These are phyloP conservation scores for Leucocoprinus sp. DNA, from an alignment of 768 basidiomycete genomes.

Conservation along the genomic window DNA sequence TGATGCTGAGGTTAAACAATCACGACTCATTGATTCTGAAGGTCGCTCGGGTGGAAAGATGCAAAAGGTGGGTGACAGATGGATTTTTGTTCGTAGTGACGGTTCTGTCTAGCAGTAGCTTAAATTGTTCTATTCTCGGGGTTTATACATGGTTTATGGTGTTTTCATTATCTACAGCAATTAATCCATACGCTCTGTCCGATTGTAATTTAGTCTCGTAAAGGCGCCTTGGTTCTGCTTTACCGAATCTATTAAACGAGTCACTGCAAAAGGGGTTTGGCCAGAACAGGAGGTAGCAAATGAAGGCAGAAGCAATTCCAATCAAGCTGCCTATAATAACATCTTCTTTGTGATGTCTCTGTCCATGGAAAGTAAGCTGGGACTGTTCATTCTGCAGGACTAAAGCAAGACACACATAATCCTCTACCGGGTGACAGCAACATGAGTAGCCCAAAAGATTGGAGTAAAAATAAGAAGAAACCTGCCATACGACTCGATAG, in stretches of 20 bases:
- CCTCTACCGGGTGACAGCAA: slow-evolving; percentile 58
- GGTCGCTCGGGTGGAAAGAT: slow-evolving; percentile 37
- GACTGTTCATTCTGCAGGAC: neutral
- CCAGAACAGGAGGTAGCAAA: slow-evolving; percentile 58
- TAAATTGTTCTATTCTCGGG: slow-evolving; percentile 13
- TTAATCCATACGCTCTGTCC: slow-evolving; percentile 39
- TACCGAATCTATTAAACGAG: slow-evolving; percentile 24
- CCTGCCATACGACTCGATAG: slow-evolving; percentile 38
- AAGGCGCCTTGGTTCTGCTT: slow-evolving; percentile 33
- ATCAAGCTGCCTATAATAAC: slow-evolving; percentile 56
- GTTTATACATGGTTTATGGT: slow-evolving; percentile 27
- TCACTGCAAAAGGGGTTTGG: slow-evolving; percentile 46
- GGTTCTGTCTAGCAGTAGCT: slow-evolving; percentile 20
- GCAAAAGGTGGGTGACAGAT: slow-evolving; percentile 64
- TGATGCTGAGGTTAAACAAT: slow-evolving; percentile 11
- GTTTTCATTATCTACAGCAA: slow-evolving; percentile 33
- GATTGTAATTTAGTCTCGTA: slow-evolving; percentile 23
- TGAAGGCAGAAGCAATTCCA: slow-evolving; percentile 39
- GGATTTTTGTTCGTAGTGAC: slow-evolving; percentile 55
- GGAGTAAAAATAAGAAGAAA: slow-evolving; percentile 45
- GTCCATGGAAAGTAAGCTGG: slow-evolving; percentile 10
- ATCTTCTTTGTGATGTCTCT: slow-evolving; percentile 67
- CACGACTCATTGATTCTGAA: slow-evolving; percentile 7
- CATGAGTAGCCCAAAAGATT: slow-evolving; percentile 48
- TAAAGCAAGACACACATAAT: slow-evolving; percentile 43